Evolutionary conservation across 2,329 filamentous ascomycete species (phyloP), one percentile per base, ranked within the genome.

Genomic region (Colletotrichum coccodes): DNA sequence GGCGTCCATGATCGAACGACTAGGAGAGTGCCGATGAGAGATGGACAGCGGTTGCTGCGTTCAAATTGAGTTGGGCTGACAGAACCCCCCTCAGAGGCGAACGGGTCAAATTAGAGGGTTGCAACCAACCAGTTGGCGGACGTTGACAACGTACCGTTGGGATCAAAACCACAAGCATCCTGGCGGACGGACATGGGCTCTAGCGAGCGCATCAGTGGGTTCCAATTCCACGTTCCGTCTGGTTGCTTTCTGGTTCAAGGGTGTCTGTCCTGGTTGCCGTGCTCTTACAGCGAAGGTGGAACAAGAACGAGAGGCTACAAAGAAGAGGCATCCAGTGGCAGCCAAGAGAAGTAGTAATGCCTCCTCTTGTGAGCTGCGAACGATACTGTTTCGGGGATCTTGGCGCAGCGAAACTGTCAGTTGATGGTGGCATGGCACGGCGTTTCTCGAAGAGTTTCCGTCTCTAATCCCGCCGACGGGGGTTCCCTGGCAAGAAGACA

Each of bases 141-240:
- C 23, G 44, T 52, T 52, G 44, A 64, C 38, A 64, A 52, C 44
- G 28, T 60, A 40, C 30, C 38, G 40, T 47, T 46, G 49, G 57
- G 26, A 47, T 52, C 63, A 40, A 61, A 47, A 30, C 30, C 38
- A 30, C 26, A 53, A 14, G 30, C 38, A n/a, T 28, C n/a, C 26
- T 18, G 40, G 50, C 49, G 36, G 56, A 26, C 34, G 46, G 53
- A 42, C 53, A 52, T 28, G 53, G 61, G 40, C 30, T 34, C 44
- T 44, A 58, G 53, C 64, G 52, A 68, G 64, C 64, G 60, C 60
- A 64, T 68, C 60, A 47, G 50, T 64, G 52, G 64, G 53, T 44
- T 42, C 36, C 3, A 42, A 44, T 42, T 50, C 30, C 21, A 30
- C 38, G 28, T 36, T 59, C 30, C n/a, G 23, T 21, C 42, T 21